These are phyloP conservation scores for Boletus pseudopeckii DNA, from an alignment of 768 basidiomycete genomes.

Conservation along the genomic window DNA sequence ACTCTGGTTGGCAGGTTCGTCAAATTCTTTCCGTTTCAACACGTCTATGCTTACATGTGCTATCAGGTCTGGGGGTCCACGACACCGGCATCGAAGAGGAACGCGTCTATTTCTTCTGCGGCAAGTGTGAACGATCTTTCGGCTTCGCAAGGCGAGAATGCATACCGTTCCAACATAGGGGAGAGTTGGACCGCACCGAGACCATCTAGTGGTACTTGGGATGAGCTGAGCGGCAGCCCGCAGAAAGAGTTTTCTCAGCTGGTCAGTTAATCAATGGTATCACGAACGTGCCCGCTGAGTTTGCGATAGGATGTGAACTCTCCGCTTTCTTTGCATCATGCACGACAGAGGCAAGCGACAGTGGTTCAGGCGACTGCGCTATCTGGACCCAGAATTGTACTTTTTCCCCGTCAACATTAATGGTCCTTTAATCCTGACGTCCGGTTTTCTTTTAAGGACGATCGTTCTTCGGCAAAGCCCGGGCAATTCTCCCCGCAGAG, in stretches of 20 bases:
- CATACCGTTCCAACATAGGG: constrained; percentile 43
- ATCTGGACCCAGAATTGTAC: constrained; percentile 40
- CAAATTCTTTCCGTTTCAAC: constrained; percentile 6
- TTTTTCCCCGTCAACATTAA: neutral
- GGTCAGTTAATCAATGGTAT: constrained; percentile 34
- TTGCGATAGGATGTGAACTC: constrained; percentile 39
- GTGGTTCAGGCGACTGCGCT: constrained; percentile 37
- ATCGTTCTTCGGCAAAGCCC: constrained; percentile 44
- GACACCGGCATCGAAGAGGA: constrained; percentile 49
- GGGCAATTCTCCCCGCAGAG: constrained; percentile 54
- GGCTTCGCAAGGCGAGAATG: constrained; percentile 42
- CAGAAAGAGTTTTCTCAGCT: constrained; percentile 48
- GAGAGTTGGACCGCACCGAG: constrained; percentile 54
- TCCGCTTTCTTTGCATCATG: constrained; percentile 42
- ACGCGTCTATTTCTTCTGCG: constrained; percentile 60
- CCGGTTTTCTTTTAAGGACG: constrained; percentile 37
- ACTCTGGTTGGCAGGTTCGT: constrained; percentile 67
- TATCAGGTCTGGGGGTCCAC: constrained; percentile 57
- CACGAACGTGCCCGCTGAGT: constrained; percentile 10
- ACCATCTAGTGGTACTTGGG: constrained; percentile 57
- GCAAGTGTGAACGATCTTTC: constrained; percentile 50
- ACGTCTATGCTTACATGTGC: constrained; percentile 7
- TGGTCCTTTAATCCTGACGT: constrained; percentile 17
- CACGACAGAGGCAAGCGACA: constrained; percentile 45
- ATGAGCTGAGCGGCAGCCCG: constrained; percentile 48